phyloP scores from a whole-genome alignment of 129 eudicot genomes.

The Calendula officinalis region DNA sequence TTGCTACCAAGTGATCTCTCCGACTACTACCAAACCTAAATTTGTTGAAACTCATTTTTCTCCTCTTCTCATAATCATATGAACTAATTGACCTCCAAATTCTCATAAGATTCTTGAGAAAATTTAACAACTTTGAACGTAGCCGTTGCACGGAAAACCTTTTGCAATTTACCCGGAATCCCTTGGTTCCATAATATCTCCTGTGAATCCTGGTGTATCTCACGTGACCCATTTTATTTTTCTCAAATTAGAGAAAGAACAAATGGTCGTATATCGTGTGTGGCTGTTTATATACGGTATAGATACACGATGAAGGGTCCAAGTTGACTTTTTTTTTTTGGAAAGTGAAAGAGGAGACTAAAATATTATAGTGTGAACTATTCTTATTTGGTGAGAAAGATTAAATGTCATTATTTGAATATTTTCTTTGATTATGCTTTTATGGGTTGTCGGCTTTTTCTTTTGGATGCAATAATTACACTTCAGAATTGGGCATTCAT shows the following conservation, averaged over 20 bases:
- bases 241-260: slow-evolving; percentile 9
- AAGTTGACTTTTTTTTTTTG: slow-evolving; percentile 25
- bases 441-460: too few relatives aligned
- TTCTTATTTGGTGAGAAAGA: slow-evolving; percentile 31
- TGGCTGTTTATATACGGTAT: slow-evolving; percentile 33
- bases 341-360: slow-evolving; percentile 13
- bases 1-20: slow-evolving; percentile 26
- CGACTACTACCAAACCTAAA: slow-evolving; percentile 5
- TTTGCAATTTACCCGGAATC: slow-evolving; percentile 53
- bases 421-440: slow-evolving; percentile 14
- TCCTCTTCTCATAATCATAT: slow-evolving; percentile 27
- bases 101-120: slow-evolving; percentile 37
- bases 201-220: slow-evolving; percentile 50
- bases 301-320: slow-evolving; percentile 11
- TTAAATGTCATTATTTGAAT: slow-evolving; percentile 16
- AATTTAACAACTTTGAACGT: slow-evolving; percentile 44
- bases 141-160: slow-evolving; percentile 58
- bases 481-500: too few relatives aligned
- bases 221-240: slow-evolving; percentile 35
- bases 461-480: too few relatives aligned
- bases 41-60: slow-evolving; percentile 4
- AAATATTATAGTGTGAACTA: background rate
- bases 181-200: slow-evolving; percentile 42
- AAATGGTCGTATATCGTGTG: slow-evolving; percentile 29
- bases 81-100: slow-evolving; percentile 37